phyloP scores from a whole-genome alignment of 129 eudicot genomes.

The Logfia minima region DNA sequence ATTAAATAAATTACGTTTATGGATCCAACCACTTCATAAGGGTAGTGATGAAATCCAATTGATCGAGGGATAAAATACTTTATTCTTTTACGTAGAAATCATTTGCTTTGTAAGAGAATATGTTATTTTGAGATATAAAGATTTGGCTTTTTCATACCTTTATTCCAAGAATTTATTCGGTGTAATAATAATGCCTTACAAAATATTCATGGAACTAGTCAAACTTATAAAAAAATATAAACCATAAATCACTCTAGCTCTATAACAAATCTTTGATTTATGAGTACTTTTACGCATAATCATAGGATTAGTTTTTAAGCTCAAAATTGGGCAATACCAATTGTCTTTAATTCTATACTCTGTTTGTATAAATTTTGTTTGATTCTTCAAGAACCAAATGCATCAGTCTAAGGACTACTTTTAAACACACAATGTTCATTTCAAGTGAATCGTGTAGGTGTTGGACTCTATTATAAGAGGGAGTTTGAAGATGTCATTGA shows the following conservation, averaged over 20 bases:
- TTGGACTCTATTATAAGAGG: no score
- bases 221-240: conserved; percentile 16
- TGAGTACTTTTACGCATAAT: neutral
- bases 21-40: conserved; percentile 27
- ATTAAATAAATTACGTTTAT: neutral
- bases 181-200: conserved; percentile 11
- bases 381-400: no score
- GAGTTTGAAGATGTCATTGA: no score
- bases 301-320: no score
- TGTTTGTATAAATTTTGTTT: no score
- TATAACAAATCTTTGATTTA: neutral
- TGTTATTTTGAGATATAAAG: conserved; percentile 30
- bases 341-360: no score
- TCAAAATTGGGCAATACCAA: no score
- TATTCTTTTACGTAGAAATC: conserved; percentile 37
- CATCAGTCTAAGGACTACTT: no score
- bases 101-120: conserved; percentile 47
- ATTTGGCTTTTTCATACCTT: conserved; percentile 40
- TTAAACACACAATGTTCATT: no score
- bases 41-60: conserved; percentile 23
- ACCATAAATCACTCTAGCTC: neutral
- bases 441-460: no score
- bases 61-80: conserved; percentile 23
- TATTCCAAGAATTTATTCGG: conserved; percentile 37
- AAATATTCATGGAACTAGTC: conserved; percentile 29